A percentile compares a stretch with the other conserved stretches of the same genome.
These are phyloP conservation scores for Aspergillus hiratsukae DNA, from an alignment of 2,329 filamentous ascomycete species.

Conservation along the genomic window DNA sequence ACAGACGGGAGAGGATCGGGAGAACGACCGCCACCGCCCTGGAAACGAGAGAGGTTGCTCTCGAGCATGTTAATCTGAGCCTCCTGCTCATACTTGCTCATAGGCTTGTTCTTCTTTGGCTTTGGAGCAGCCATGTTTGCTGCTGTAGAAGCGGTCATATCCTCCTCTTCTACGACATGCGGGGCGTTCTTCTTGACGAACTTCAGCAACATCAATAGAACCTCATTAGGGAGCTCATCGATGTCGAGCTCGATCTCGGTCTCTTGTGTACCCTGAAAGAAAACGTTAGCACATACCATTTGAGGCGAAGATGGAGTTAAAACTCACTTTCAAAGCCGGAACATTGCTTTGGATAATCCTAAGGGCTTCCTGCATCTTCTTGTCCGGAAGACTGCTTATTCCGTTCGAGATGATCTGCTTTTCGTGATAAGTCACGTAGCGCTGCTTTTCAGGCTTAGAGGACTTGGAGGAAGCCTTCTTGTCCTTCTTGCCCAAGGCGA, in stretches of 20 bases:
- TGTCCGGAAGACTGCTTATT: constrained; percentile 73
- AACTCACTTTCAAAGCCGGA: constrained; percentile 61
- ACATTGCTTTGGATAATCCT: constrained; percentile 84
- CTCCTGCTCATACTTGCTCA: constrained; percentile 50
- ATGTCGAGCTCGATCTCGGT: constrained; percentile 47
- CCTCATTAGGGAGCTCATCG: constrained; percentile 46
- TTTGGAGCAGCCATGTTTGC: constrained; percentile 36
- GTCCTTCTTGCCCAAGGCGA: constrained; percentile 55
- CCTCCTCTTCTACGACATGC: constrained; percentile 40
- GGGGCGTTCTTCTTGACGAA: constrained; percentile 47
- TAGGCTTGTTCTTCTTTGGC: constrained; percentile 50
- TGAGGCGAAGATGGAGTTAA: neutral
- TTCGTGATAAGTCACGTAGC: constrained; percentile 69
- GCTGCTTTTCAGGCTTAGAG: constrained; percentile 49
- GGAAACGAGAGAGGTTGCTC: constrained; percentile 44
- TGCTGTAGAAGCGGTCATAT: constrained; percentile 29
- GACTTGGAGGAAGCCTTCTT: constrained; percentile 40
- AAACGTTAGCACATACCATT: constrained; percentile 7
- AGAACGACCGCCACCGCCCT: constrained; percentile 38
- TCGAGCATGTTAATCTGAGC: constrained; percentile 47
- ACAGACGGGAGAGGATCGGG: constrained; percentile 42
- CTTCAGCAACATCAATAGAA: constrained; percentile 42
- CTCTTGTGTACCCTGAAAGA: constrained; percentile 38
- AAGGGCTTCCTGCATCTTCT: constrained; percentile 75
- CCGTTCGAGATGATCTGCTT: constrained; percentile 88